Evolutionary conservation across 2,329 filamentous ascomycete genomes (phyloP).

Genomic region (Trichoderma arundinaceum): DNA sequence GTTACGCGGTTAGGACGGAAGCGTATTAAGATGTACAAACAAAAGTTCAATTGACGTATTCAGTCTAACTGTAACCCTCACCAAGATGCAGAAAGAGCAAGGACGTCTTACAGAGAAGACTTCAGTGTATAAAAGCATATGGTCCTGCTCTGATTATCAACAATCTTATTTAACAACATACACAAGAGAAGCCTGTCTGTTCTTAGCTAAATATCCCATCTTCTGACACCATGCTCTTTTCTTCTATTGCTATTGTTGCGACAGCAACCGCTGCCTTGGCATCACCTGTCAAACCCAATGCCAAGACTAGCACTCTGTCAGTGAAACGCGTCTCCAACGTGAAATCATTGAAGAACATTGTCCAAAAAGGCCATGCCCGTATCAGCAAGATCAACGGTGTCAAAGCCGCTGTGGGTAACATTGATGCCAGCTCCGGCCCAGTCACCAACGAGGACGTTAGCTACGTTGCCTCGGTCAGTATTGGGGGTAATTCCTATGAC

Average conservation of each 20-base stretch:
- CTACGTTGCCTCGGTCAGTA: too few relatives aligned
- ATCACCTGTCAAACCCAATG: conserved; percentile 5
- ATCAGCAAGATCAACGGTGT: conserved; percentile 6
- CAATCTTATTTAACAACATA: too few relatives aligned
- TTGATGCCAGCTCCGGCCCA: neutral
- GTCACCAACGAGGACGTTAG: neutral
- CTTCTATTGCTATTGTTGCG: conserved; percentile 3
- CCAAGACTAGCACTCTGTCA: neutral
- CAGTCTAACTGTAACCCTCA: neutral
- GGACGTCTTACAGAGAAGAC: too few relatives aligned
- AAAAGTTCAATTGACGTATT: conserved; percentile 17
- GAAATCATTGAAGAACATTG: conserved; percentile 2
- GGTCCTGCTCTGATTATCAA: too few relatives aligned
- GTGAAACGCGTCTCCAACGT: conserved; percentile 6
- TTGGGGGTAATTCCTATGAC: too few relatives aligned
- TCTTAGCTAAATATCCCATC: neutral
- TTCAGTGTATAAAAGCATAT: too few relatives aligned
- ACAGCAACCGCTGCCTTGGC: conserved; percentile 1
- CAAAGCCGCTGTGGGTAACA: neutral
- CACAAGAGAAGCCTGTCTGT: neutral
- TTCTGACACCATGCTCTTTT: conserved; percentile 6
- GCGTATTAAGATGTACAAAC: neutral
- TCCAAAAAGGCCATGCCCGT: neutral
- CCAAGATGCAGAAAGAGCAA: neutral
- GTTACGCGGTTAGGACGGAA: conserved; percentile 1